A percentile compares a stretch with the other conserved stretches of the same genome.
These are phyloP conservation scores for Suillus tomentosus DNA, from an alignment of 768 basidiomycete genomes.

Conservation along the genomic window DNA sequence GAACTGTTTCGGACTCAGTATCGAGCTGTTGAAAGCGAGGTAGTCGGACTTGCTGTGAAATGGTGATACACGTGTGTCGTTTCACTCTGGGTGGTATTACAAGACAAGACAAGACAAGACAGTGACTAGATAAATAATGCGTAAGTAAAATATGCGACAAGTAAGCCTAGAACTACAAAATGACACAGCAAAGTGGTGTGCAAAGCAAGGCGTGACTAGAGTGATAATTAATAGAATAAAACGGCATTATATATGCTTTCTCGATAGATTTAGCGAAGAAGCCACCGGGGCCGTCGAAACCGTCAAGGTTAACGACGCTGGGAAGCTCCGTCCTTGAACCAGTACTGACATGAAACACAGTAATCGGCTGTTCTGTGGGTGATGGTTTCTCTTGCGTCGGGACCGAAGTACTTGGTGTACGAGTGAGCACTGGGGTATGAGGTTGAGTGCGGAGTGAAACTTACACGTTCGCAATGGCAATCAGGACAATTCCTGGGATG, in stretches of 20 bases:
- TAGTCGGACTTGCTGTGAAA: conserved; percentile 73
- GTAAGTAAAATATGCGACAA: conserved; percentile 16
- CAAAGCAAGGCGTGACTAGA: conserved; percentile 21
- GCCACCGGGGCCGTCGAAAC: conserved; percentile 4
- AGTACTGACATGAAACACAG: conserved; percentile 60
- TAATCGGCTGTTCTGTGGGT: conserved; percentile 51
- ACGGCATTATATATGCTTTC: conserved; percentile 10
- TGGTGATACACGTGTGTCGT: conserved; percentile 48
- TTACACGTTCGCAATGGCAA: conserved; percentile 47
- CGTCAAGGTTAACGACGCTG: conserved; percentile 34
- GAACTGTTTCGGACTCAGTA: conserved; percentile 76
- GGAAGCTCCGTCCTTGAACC: conserved; percentile 50
- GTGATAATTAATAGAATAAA: conserved; percentile 32
- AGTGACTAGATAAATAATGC: conserved; percentile 6
- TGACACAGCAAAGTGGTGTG: conserved; percentile 22
- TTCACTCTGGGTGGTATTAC: conserved; percentile 16
- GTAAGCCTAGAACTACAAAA: conserved; percentile 20
- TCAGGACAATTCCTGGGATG: conserved; percentile 44
- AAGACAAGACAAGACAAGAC: too few species aligned
- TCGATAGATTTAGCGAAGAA: conserved; percentile 8
- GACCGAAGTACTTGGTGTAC: conserved; percentile 61
- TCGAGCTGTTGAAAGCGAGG: conserved; percentile 83
- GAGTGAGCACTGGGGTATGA: conserved; percentile 11
- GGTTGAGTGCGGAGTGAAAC: conserved; percentile 21
- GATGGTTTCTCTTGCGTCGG: conserved; percentile 66